Percentiles rank a stretch among this genome's conserved stretches.
These are phyloP conservation scores for Streptanthus diversifolius DNA, from an alignment of 345 rosid species.

Conservation along the genomic window DNA sequence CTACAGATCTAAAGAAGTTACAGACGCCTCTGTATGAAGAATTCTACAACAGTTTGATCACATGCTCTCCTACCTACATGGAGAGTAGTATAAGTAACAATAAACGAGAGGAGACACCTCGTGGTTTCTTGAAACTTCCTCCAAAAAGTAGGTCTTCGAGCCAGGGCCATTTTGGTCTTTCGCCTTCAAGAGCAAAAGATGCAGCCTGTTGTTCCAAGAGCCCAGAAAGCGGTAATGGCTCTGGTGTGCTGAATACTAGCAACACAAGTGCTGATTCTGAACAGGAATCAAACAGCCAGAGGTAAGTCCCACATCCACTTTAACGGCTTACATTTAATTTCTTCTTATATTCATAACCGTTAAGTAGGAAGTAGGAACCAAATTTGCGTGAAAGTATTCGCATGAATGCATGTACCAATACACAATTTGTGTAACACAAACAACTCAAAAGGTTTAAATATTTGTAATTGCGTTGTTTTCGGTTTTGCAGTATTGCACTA, in stretches of 20 bases:
- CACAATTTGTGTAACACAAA: too few relatives aligned
- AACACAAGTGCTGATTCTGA: constrained; percentile 29
- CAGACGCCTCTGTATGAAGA: constrained; percentile 85
- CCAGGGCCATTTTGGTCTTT: constrained; percentile 48
- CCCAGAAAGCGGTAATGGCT: constrained; percentile 49
- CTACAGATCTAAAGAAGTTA: constrained; percentile 77
- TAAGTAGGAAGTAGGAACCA: neutral
- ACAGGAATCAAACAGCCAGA: constrained; percentile 52
- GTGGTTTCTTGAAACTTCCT: constrained; percentile 71
- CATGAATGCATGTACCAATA: too few relatives aligned
- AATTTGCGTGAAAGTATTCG: neutral
- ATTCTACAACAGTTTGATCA: constrained; percentile 64
- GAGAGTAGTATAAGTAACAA: constrained; percentile 30
- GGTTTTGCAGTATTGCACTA: constrained; percentile 40
- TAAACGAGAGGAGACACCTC: constrained; percentile 47
- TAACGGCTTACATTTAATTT: neutral
- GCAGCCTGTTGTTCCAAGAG: constrained; percentile 44
- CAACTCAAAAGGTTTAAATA: too few relatives aligned
- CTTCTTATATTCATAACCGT: neutral
- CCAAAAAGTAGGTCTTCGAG: constrained; percentile 78
- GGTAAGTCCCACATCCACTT: constrained; percentile 36
- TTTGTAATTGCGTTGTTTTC: constrained; percentile 11
- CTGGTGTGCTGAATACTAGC: neutral
- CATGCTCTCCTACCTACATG: constrained; percentile 49
- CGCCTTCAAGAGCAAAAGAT: constrained; percentile 51